Base-by-base conservation (phyloP, 2,329 filamentous ascomycete species). In the Diaporthe ampelina region DNA sequence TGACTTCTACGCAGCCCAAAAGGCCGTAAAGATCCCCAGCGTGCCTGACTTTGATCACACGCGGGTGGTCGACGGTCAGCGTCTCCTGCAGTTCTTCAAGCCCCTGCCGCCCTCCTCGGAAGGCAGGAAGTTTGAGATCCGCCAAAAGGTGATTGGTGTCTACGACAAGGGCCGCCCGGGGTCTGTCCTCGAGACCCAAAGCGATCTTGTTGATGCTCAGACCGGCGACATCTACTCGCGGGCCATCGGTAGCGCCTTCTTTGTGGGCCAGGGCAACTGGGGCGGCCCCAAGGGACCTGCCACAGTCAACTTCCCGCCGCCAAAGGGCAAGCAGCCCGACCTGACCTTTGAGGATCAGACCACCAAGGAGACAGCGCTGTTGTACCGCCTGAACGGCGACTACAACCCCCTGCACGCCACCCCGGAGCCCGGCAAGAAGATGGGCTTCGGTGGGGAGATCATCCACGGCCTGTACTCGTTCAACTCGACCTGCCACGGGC, bases 341-440 rank as follows among this genome's bases (percentile, higher is more conserved):
- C 90, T 87, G 57, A 89, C 91, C 8, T 90, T 94, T 78, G 89
- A 90, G 79, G 89, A 93, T 79, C 92, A 95, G 83, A 95, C 93
- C 6, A 93, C 86, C 35, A 81, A 86, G 70, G 91, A 95, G 85
- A 94, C 94, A 6, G 91, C 94, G 11, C 89, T 94, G 76, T 86
- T 97, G 72, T 97, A 97, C 84, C 90, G 94, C 76, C 89, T 98
- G 68, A 98, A 97, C 79, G 95, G 95, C 77, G 95, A 98, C 86
- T 98, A 98, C 85, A 98, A 98, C 86, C 95, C 95, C 37, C 91
- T 98, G 48, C 95, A 98, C 82, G 95, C 94, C 9, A 94, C 94
- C 24, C 95, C 95, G 17, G 94, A 95, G 84, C 94, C 95, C 0
- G 95, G 95, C 75, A 85, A 90, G 84, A 93, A 95, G 85, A 97